Conservation (phyloP, 192 early-diverging fungal genomes). For the Geranomyces michiganensis region DNA sequence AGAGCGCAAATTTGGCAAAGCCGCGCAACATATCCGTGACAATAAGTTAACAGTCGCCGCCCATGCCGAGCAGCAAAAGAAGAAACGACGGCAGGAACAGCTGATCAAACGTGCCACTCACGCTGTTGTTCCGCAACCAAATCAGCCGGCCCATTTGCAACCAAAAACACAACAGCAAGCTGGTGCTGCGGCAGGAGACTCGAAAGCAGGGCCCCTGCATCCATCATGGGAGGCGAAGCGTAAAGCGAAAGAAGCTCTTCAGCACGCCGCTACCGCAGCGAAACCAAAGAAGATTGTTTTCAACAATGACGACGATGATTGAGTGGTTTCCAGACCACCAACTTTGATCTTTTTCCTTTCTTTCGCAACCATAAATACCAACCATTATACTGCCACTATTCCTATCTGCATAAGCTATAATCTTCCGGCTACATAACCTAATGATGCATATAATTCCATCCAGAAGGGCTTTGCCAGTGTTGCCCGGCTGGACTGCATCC, state of each 20-base stretch:
- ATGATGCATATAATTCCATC: too few relatives aligned
- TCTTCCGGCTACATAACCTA: too few relatives aligned
- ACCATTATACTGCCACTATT: too few relatives aligned
- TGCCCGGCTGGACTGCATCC: too few relatives aligned
- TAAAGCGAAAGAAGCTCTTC: constrained; percentile 32
- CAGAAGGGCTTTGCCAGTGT: too few relatives aligned
- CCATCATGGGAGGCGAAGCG: constrained; percentile 46
- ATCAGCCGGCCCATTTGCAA: constrained; percentile 11
- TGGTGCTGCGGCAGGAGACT: neutral
- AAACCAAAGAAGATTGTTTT: constrained; percentile 45
- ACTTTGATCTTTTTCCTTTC: too few relatives aligned
- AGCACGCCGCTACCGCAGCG: constrained; percentile 1
- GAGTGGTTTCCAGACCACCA: too few relatives aligned
- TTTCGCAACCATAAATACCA: too few relatives aligned
- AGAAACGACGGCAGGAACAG: neutral
- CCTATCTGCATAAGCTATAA: too few relatives aligned
- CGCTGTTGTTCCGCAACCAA: neutral
- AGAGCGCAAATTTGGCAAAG: constrained; percentile 42
- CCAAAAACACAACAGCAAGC: constrained; percentile 19
- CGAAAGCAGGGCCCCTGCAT: constrained; percentile 18
- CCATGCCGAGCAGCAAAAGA: constrained; percentile 18
- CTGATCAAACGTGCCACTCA: neutral
- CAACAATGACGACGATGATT: constrained; percentile 30
- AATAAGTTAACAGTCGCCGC: constrained; percentile 20
- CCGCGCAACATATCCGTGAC: constrained; percentile 41